Conservation (phyloP, 2,329 filamentous ascomycete species). For the Lachnellula suecica region DNA sequence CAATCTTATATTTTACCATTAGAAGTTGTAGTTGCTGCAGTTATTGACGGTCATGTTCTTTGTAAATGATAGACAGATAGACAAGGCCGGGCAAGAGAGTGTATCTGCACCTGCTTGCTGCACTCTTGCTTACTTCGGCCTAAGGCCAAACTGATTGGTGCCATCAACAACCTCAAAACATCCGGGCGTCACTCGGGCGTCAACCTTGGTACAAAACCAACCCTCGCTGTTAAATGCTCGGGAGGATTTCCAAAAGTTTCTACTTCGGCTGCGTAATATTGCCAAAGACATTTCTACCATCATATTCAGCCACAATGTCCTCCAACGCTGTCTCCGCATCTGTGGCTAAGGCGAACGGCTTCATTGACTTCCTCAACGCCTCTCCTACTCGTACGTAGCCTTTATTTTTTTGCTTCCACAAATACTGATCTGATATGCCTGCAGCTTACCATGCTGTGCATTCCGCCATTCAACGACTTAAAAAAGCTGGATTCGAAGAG, state of each 20-base stretch:
- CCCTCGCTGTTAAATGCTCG: neutral
- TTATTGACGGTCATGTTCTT: too few relatives aligned
- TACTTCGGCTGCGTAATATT: neutral
- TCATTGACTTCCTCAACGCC: slow-evolving; percentile 89
- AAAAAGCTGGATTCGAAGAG: slow-evolving; percentile 80
- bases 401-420: neutral
- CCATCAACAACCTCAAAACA: too few relatives aligned
- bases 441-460: slow-evolving; percentile 92
- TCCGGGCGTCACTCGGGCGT: too few relatives aligned
- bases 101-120: too few relatives aligned
- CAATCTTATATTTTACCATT: too few relatives aligned
- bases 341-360: slow-evolving; percentile 56
- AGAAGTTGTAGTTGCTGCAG: too few relatives aligned
- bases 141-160: too few relatives aligned
- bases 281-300: slow-evolving; percentile 2
- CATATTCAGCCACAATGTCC: slow-evolving; percentile 24
- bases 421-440: slow-evolving; percentile 3
- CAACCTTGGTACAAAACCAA: neutral
- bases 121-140: too few relatives aligned
- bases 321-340: slow-evolving; percentile 24
- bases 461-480: slow-evolving; percentile 72
- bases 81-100: too few relatives aligned
- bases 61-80: too few relatives aligned
- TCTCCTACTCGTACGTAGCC: slow-evolving; percentile 79
- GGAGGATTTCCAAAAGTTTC: neutral